Conservation (phyloP, 2,329 filamentous ascomycete species). For the Parastagonospora nodorum region DNA sequence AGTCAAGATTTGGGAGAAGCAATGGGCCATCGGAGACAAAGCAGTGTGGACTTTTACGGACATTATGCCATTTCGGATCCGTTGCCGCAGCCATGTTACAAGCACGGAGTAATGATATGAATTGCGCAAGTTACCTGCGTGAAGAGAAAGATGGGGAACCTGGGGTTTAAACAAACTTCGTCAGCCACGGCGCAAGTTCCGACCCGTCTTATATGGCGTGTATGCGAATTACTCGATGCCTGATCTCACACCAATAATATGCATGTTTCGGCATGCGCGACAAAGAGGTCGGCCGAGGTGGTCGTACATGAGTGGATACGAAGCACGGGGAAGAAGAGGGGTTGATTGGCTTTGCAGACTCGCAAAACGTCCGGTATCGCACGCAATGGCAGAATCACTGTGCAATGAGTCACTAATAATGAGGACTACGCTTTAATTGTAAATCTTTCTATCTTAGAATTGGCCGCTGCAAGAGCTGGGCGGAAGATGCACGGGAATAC, state of each 20-base stretch:
- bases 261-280: too few relatives aligned
- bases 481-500: too few relatives aligned
- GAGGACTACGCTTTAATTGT: too few relatives aligned
- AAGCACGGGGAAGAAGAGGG: too few relatives aligned
- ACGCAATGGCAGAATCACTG: too few relatives aligned
- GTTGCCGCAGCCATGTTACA: slow-evolving; percentile 38
- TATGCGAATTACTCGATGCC: neutral
- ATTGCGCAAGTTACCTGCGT: neutral
- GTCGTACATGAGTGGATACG: too few relatives aligned
- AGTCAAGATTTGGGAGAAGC: slow-evolving; percentile 37
- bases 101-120: slow-evolving; percentile 39
- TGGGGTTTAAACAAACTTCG: neutral
- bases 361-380: too few relatives aligned
- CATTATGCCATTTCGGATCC: slow-evolving; percentile 42
- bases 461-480: too few relatives aligned
- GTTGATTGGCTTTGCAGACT: too few relatives aligned
- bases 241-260: neutral
- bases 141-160: neutral
- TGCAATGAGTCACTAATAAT: too few relatives aligned
- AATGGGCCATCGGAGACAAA: slow-evolving; percentile 34
- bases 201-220: neutral
- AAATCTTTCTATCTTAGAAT: too few relatives aligned
- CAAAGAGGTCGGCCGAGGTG: too few relatives aligned
- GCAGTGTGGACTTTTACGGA: slow-evolving; percentile 43
- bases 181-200: neutral